Percentiles rank a stretch among this genome's conserved stretches.
Evolutionary conservation across 2,329 filamentous ascomycete species (phyloP).

Genomic region (Geosmithia flava): DNA sequence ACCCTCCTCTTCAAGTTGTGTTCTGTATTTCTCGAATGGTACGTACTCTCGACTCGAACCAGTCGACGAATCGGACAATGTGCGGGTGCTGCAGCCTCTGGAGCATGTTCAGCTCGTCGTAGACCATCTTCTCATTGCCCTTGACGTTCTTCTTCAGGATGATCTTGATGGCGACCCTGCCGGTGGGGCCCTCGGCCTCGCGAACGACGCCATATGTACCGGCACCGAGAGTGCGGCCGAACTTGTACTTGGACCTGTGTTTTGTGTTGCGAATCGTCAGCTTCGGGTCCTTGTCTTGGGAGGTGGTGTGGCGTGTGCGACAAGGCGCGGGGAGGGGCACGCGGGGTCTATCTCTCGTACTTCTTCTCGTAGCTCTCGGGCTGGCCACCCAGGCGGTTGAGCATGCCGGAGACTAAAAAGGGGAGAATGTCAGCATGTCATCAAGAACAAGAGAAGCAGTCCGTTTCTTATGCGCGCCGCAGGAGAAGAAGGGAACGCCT

Average conservation of each 20-base stretch:
- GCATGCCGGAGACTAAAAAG: conserved; percentile 67
- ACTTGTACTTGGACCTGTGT: conserved; percentile 72
- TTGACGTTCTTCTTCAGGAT: conserved; percentile 99
- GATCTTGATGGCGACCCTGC: conserved; percentile 94
- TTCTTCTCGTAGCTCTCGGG: conserved; percentile 99
- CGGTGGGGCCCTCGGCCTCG: conserved; percentile 74
- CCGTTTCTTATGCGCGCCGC: not conserved
- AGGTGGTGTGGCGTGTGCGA: not conserved
- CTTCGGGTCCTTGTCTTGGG: conserved; percentile 4
- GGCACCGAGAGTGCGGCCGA: conserved; percentile 86
- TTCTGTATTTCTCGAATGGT: not conserved
- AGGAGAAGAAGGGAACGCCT: not conserved
- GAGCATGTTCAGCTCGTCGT: conserved; percentile 90
- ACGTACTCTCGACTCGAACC: conserved; percentile 92
- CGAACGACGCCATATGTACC: conserved; percentile 98
- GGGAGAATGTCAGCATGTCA: not conserved
- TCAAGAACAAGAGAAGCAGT: not conserved
- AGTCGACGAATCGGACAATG: conserved; percentile 95
- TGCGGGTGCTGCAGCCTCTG: conserved; percentile 85
- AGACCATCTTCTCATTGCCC: conserved; percentile 97
- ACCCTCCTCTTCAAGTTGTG: not conserved
- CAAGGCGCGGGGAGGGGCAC: not conserved
- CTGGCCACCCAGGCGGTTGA: conserved; percentile 92
- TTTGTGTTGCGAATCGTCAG: conserved; percentile 10
- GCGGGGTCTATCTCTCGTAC: conserved; percentile 29